Base-by-base conservation (phyloP, 163 green algal genomes). In the Coccomyxa subellipsoidea region DNA sequence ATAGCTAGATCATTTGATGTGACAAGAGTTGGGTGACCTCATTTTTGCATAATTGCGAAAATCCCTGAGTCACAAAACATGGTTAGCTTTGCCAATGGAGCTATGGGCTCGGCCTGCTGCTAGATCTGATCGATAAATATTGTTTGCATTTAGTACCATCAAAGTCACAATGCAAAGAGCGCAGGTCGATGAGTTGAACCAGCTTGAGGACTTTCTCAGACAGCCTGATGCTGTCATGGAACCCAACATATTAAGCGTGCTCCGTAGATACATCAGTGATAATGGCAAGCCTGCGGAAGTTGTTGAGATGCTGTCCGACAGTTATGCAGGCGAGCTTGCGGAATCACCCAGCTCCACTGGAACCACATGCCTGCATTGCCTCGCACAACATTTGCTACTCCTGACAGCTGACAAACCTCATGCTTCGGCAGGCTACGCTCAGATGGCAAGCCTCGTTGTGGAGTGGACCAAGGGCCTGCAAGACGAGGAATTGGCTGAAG, bases 161-260 rank as follows among this genome's bases (percentile, higher is more conserved):
- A n/a, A n/a, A 78, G 3, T 6, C 7, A 9, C 2, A 25, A 39
- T 78, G 34, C 21, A 40, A 12, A 31, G 34, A 31, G 32, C 29
- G n/a, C 31, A 40, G 34, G 71, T 36, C 5, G 53, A 34, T 18
- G 78, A 88, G 81, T 83, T 95, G 18, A 89, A 85, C 18, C 77
- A 90, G 73, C 78, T 95, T 27, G 93, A 96, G 83, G 85, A 85
- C 15, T 80, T 88, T 29, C 85, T 97, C 59, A 86, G 91, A n/a
- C 85, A 90, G 80, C 89, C 90, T 0, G 93, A 97, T 81, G 92
- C 90, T 2, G 83, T 97, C 12, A 80, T 96, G 81, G 93, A 97
- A 89, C 91, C 91, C 0, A 82, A 73, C 27, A 92, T 95, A 70
- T 82, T 93, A 77, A 84, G 86, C 18, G 84, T 80, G n/a, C 87